Conservation (phyloP, 1,284 basidiomycete genomes). For the Apiotrichum sp. region DNA sequence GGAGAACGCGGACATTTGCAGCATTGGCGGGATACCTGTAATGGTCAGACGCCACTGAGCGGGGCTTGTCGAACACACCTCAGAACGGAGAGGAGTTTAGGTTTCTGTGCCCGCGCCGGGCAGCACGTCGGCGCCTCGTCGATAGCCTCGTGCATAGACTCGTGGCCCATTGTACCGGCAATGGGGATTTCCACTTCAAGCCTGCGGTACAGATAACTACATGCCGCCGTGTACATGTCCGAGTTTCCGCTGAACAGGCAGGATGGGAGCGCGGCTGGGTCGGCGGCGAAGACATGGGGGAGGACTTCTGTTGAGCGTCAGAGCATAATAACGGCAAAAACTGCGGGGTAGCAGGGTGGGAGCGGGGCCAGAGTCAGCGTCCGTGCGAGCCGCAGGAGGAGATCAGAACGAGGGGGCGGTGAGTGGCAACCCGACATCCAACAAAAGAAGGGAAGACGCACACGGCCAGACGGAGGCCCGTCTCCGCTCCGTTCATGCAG, state of each 20-base stretch:
- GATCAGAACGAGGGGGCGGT: not conserved
- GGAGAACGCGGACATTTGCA: slow-evolving; percentile 9
- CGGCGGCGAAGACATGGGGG: slow-evolving; percentile 3
- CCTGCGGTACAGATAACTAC: slow-evolving; percentile 4
- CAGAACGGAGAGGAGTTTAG: slow-evolving; percentile 3
- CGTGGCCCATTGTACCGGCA: slow-evolving; percentile 5
- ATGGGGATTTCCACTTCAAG: slow-evolving; percentile 13
- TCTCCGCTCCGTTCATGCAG: too few relatives aligned
- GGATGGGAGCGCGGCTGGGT: not conserved
- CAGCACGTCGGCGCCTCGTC: slow-evolving; percentile 4
- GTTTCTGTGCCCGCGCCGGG: slow-evolving; percentile 3
- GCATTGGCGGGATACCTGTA: slow-evolving; percentile 7
- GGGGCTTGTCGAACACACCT: slow-evolving; percentile 1
- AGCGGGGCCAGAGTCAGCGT: not conserved
- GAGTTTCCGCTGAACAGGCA: slow-evolving; percentile 10
- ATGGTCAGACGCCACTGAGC: not conserved
- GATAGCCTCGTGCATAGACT: too few relatives aligned
- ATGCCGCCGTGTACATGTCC: not conserved
- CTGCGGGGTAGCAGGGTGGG: too few relatives aligned
- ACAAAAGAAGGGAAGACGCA: too few relatives aligned
- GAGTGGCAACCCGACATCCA: not conserved
- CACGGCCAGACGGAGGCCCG: too few relatives aligned
- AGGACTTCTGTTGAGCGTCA: slow-evolving; percentile 6
- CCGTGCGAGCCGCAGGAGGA: not conserved
- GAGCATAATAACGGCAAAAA: too few relatives aligned